Evolutionary conservation across 495 filamentous ascomycete genomes (phyloP).

Genomic region (Hypoxylon fragiforme): DNA sequence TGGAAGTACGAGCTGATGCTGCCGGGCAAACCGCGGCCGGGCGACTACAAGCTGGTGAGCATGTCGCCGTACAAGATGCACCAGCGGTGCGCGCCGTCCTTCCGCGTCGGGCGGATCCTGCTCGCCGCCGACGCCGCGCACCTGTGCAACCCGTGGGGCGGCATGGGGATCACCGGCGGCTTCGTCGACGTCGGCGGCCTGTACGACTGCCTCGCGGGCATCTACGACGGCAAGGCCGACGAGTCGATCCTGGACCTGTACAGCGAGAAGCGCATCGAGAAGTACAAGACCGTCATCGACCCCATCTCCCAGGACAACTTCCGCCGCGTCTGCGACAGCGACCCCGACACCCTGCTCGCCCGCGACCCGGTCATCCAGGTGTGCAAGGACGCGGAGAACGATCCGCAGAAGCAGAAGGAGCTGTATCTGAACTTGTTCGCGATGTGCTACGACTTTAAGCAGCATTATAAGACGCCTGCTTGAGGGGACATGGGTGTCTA

Average conservation of each 20-base stretch:
- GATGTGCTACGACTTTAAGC: conserved; percentile 49
- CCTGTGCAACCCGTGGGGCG: conserved; percentile 61
- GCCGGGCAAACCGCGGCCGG: conserved; percentile 61
- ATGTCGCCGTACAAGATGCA: conserved; percentile 64
- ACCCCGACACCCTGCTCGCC: conserved; percentile 41
- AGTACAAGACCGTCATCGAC: conserved; percentile 59
- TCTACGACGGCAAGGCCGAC: conserved; percentile 57
- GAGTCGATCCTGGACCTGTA: conserved; percentile 62
- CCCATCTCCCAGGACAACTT: conserved; percentile 60
- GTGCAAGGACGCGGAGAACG: conserved; percentile 40
- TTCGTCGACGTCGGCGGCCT: conserved; percentile 62
- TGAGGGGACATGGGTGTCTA: not conserved
- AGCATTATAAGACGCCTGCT: conserved; percentile 41
- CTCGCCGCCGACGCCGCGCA: conserved; percentile 65
- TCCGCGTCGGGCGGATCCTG: conserved; percentile 59
- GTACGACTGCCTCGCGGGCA: conserved; percentile 60
- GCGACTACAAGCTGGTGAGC: conserved; percentile 57
- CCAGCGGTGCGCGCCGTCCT: conserved; percentile 58
- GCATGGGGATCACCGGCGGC: conserved; percentile 63
- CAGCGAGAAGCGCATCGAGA: conserved; percentile 57
- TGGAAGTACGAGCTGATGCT: conserved; percentile 58
- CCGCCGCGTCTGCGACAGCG: conserved; percentile 42
- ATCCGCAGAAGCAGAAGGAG: conserved; percentile 34
- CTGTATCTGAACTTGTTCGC: conserved; percentile 37
- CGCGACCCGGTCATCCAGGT: conserved; percentile 47